These are phyloP conservation scores for Lizonia empirigonia DNA, from an alignment of 2,329 filamentous ascomycete species.

Conservation along the genomic window DNA sequence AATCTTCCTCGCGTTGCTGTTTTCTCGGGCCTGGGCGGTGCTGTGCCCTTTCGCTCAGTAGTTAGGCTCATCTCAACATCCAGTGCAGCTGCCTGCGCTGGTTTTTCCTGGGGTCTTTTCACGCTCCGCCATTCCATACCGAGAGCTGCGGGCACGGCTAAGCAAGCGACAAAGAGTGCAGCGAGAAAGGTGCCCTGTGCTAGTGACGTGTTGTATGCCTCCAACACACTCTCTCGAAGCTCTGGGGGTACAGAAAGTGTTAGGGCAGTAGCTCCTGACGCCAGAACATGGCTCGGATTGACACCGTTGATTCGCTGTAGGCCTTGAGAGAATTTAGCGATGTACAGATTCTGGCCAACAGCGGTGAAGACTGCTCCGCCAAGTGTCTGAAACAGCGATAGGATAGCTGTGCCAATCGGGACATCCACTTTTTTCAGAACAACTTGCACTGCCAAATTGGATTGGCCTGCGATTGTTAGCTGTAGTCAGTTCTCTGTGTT, in stretches of 20 bases:
- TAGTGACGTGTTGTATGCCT: constrained; percentile 39
- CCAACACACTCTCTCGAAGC: constrained; percentile 22
- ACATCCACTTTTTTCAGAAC: constrained; percentile 49
- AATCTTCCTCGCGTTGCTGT: too few relatives aligned
- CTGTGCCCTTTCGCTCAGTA: too few relatives aligned
- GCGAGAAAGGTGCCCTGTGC: constrained; percentile 60
- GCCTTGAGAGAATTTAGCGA: constrained; percentile 50
- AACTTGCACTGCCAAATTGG: constrained; percentile 52
- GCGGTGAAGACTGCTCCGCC: constrained; percentile 55
- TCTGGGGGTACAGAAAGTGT: constrained; percentile 41
- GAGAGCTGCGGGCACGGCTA: constrained; percentile 60
- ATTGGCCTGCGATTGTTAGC: too few relatives aligned
- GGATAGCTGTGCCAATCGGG: constrained; percentile 51
- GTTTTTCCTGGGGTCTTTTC: constrained; percentile 53
- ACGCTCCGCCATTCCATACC: constrained; percentile 70
- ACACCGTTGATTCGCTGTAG: constrained; percentile 46
- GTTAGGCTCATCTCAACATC: constrained; percentile 11
- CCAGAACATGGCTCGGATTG: constrained; percentile 47
- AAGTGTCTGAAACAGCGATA: constrained; percentile 54
- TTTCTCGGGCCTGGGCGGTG: too few relatives aligned
- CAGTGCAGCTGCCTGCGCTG: not conserved
- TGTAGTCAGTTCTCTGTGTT: too few relatives aligned
- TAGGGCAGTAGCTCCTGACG: constrained; percentile 63
- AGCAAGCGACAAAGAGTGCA: constrained; percentile 59
- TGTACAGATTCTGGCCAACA: constrained; percentile 55